Evolutionary conservation across 306 rosid genomes (phyloP).

Genomic region (Phaseolus lunatus): DNA sequence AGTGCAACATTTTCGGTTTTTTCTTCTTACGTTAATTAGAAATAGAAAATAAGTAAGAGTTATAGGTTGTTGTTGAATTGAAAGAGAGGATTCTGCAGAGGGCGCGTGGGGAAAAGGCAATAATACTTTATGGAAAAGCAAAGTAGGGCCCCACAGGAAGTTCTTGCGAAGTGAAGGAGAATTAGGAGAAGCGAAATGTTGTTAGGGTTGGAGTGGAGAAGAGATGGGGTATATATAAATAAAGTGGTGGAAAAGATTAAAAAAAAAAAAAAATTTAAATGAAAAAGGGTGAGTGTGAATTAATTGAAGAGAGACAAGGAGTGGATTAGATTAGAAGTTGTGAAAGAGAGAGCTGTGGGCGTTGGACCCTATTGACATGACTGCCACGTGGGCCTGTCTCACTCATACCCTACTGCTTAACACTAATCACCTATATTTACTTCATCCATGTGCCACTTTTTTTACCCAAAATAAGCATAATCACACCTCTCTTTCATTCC

Average conservation of each 20-base stretch:
- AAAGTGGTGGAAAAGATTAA: conserved; percentile 20
- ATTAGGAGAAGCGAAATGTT: conserved; percentile 6
- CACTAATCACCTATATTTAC: background rate
- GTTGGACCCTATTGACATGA: conserved; percentile 57
- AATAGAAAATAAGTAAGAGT: background rate
- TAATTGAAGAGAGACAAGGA: conserved; percentile 51
- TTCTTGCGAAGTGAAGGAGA: background rate
- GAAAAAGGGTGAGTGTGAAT: conserved; percentile 33
- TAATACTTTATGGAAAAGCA: background rate
- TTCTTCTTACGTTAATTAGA: background rate
- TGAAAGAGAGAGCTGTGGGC: conserved; percentile 48
- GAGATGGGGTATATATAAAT: conserved; percentile 47
- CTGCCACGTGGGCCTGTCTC: conserved; percentile 60
- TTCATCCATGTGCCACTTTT: too few relatives aligned
- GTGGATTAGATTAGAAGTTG: conserved; percentile 9
- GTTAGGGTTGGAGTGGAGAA: conserved; percentile 20
- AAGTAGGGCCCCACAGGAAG: background rate
- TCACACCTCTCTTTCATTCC: too few relatives aligned
- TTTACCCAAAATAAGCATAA: too few relatives aligned
- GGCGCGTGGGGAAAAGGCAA: background rate
- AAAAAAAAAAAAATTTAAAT: background rate
- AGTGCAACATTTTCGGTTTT: conserved; percentile 50
- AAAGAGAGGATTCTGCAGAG: background rate
- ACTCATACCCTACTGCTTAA: background rate
- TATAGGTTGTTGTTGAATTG: background rate